These are phyloP conservation scores for Neurospora discreta DNA, from an alignment of 495 filamentous ascomycete species.

Conservation along the genomic window DNA sequence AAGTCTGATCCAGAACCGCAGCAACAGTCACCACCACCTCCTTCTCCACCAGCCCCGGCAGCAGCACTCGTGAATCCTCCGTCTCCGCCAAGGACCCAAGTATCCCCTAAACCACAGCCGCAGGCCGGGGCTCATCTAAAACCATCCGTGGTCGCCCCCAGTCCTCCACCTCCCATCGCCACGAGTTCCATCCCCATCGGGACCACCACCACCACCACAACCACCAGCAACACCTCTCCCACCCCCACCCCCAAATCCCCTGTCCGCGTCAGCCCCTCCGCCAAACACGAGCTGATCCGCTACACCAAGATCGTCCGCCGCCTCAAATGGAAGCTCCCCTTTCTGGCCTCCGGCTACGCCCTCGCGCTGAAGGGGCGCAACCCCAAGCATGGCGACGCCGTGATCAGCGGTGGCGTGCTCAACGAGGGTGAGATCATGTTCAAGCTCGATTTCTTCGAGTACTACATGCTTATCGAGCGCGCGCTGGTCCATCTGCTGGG, in stretches of 20 bases:
- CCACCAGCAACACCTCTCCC: neutral
- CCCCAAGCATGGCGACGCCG: constrained; percentile 8
- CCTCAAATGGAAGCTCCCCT: constrained; percentile 49
- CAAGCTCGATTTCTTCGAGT: constrained; percentile 62
- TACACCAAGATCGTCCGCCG: constrained; percentile 46
- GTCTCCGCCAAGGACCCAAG: neutral
- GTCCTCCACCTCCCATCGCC: neutral
- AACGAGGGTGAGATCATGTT: constrained; percentile 49
- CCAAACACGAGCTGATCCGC: constrained; percentile 37
- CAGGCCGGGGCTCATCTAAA: neutral
- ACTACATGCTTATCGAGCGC: constrained; percentile 55
- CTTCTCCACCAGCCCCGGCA: neutral
- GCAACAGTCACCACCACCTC: constrained; percentile 3
- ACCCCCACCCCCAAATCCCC: neutral
- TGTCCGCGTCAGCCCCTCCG: constrained; percentile 7
- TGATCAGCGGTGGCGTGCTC: constrained; percentile 6
- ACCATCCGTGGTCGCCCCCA: neutral
- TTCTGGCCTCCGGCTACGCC: constrained; percentile 42
- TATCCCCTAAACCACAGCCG: neutral
- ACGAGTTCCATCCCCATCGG: neutral
- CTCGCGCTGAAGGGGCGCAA: constrained; percentile 26
- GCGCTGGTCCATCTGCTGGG: constrained; percentile 49
- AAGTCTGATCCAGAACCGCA: neutral
- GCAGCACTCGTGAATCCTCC: neutral
- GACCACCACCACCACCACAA: neutral